Conservation (phyloP, 306 rosid genomes). For the Rosa lucieae region DNA sequence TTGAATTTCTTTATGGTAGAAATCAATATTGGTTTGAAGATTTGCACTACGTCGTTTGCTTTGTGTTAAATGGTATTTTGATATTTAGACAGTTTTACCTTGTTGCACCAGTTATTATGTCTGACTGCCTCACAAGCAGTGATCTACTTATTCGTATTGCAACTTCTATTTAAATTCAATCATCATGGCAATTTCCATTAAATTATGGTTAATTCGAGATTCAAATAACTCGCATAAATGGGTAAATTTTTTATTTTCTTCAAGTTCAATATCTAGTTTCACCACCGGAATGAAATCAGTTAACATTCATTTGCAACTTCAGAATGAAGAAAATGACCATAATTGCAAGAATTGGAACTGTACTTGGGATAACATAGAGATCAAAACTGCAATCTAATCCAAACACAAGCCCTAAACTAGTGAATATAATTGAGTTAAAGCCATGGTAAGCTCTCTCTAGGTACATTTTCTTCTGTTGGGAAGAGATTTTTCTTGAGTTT, state of each 20-base stretch:
- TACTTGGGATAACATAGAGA: too few relatives aligned
- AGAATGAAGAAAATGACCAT: too few relatives aligned
- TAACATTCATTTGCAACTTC: too few relatives aligned
- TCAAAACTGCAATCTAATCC: background rate
- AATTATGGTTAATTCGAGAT: too few relatives aligned
- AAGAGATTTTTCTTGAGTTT: background rate
- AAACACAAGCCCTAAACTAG: background rate
- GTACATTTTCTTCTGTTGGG: background rate
- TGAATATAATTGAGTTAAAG: too few relatives aligned
- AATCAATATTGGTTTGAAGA: constrained; percentile 18
- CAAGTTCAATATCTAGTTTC: too few relatives aligned
- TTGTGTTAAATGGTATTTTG: constrained; percentile 3
- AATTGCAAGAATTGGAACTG: too few relatives aligned
- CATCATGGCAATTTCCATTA: too few relatives aligned
- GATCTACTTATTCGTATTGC: background rate
- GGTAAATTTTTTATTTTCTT: too few relatives aligned
- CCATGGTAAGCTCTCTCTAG: background rate
- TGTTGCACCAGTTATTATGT: background rate
- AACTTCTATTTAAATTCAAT: too few relatives aligned
- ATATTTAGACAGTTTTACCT: background rate
- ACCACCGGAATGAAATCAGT: too few relatives aligned
- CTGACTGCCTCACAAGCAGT: background rate
- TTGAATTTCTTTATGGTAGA: constrained; percentile 22
- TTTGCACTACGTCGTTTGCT: constrained; percentile 5
- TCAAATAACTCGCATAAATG: too few relatives aligned